A percentile compares a stretch with the other conserved stretches of the same genome.
Evolutionary conservation across 1,284 basidiomycete genomes (phyloP).

Genomic region (Ustilago curta): DNA sequence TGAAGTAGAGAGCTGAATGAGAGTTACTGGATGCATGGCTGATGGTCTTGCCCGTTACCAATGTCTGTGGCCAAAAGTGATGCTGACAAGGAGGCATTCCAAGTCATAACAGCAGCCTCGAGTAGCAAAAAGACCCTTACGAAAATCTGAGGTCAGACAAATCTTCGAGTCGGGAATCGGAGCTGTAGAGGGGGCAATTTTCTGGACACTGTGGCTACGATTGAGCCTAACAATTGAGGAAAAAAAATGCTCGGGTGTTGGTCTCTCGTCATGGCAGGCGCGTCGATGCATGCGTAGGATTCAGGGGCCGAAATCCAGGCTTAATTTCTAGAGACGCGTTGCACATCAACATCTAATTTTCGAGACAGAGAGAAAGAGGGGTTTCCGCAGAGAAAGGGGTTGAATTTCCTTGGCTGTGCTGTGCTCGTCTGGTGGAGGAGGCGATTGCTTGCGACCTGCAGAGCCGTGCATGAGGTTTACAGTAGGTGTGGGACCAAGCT

Average conservation of each 20-base stretch:
- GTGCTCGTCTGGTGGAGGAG: constrained; percentile 5
- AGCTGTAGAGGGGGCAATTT: too few species aligned
- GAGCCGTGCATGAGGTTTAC: constrained; percentile 15
- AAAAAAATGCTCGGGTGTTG: not conserved
- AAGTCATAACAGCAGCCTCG: not conserved
- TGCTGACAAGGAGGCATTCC: not conserved
- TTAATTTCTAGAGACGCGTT: too few species aligned
- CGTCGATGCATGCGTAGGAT: constrained; percentile 1
- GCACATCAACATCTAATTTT: constrained; percentile 36
- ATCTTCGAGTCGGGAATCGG: constrained; percentile 27
- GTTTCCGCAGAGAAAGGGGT: constrained; percentile 1
- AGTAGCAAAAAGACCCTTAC: constrained; percentile 9
- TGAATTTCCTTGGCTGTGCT: constrained; percentile 6
- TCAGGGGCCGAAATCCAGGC: constrained; percentile 12
- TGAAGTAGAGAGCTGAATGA: not conserved
- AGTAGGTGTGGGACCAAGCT: not conserved
- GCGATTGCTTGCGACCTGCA: constrained; percentile 16
- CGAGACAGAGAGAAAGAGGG: too few species aligned
- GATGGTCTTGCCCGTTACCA: not conserved
- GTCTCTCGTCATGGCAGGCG: constrained; percentile 7
- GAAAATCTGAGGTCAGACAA: constrained; percentile 40
- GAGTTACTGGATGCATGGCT: constrained; percentile 36
- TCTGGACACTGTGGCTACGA: not conserved
- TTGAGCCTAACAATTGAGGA: constrained; percentile 3
- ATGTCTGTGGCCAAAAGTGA: not conserved